These are phyloP conservation scores for Cercospora zeina DNA, from an alignment of 2,329 filamentous ascomycete species.

Conservation along the genomic window DNA sequence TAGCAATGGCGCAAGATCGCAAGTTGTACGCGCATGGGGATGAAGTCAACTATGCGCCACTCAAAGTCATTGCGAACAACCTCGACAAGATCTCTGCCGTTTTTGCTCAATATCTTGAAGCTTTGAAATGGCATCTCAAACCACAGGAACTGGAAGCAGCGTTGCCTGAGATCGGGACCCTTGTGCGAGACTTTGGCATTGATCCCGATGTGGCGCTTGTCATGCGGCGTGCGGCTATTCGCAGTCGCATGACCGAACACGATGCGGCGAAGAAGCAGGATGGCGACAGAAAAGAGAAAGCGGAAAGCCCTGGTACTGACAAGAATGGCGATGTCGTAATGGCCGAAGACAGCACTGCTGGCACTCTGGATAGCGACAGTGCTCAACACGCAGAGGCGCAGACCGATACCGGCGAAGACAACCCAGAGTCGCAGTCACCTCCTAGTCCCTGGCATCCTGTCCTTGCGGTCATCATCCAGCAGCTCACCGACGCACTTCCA, in stretches of 20 bases:
- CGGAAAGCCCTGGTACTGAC: conserved; percentile 15
- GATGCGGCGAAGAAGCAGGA: conserved; percentile 42
- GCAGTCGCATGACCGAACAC: conserved; percentile 59
- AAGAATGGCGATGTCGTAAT: conserved; percentile 58
- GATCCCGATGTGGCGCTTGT: conserved; percentile 81
- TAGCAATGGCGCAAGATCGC: conserved; percentile 86
- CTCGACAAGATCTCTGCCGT: conserved; percentile 88
- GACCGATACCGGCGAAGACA: conserved; percentile 4
- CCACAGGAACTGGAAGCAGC: conserved; percentile 73
- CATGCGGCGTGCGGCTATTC: conserved; percentile 73
- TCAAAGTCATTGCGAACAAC: conserved; percentile 85
- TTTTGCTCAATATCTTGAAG: conserved; percentile 82
- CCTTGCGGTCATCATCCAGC: conserved; percentile 71
- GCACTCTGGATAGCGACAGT: conserved; percentile 8
- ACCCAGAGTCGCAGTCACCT: conserved; percentile 12
- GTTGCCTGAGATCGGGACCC: conserved; percentile 70
- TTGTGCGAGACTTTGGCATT: conserved; percentile 77
- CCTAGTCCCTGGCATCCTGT: conserved; percentile 61
- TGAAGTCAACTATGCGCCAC: conserved; percentile 70
- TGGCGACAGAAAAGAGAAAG: conserved; percentile 37
- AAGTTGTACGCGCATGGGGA: conserved; percentile 79
- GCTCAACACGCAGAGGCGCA: neutral
- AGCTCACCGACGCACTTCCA: conserved; percentile 61
- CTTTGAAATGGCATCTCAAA: conserved; percentile 77
- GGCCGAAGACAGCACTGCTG: conserved; percentile 20